Base-by-base conservation (phyloP, 73 alveolate genomes). In the Paramecium pentaurelia region DNA sequence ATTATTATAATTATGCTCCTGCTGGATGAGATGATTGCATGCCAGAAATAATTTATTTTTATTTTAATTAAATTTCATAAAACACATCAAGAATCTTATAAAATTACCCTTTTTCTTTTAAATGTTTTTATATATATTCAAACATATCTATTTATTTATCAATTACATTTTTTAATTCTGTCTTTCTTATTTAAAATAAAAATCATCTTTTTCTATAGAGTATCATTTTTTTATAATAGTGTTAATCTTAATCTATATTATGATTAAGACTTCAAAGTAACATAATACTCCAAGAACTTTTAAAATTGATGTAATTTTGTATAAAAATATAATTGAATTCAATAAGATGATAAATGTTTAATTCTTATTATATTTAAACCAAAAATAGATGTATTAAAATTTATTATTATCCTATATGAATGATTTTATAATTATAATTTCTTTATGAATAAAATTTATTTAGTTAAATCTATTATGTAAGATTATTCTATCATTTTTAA, bases 331-430 rank as follows among this genome's bases (percentile, higher is more conserved):
- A 84, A 98, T 97, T 28, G 99, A 95, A 92, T 97, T 98, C 34
- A 98, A 92, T 88, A 98, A 98, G 36, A 98, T 96, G 59, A 98
- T 98, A 44, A 94, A 93, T 77, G 91, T 92, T 86, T 93, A 92
- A 30, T 70, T 93, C 44, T 77, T 58, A 68, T 93, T 93, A 49
- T 92, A 51, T 58, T 95, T 83, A 60, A 93, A 80, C 86, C 95
- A 93, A 85, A 92, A 93, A 92, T 94, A 95, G n/a, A 94, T 51
- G 88, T 97, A 95, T 87, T 95, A 96, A 45, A 97, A 98, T 92
- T 98, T 98, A 80, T 96, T 97, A 12, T 96, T 97, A 22, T 93
- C 92, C 11, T 71, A 77, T 86, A 96, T 92, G 45, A 83, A 90
- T 18, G 93, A 58, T 42, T 86, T 8, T 7, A 54, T 32, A 93